Base-by-base conservation (phyloP, 2,329 filamentous ascomycete genomes). In the Camillea tinctor region DNA sequence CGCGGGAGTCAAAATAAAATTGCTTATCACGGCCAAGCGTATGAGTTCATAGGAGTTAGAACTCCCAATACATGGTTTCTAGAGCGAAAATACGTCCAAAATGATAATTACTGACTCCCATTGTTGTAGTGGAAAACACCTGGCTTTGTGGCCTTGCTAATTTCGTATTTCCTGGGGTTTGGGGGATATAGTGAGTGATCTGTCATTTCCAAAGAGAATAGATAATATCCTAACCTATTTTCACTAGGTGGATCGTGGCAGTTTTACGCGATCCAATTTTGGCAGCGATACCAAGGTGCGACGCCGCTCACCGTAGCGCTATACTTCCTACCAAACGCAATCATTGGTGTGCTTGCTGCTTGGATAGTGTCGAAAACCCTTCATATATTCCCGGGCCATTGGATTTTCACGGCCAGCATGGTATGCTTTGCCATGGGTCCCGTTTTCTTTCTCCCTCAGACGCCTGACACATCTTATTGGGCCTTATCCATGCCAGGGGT, bases 361-460 rank as follows among this genome's bases (percentile, higher is more conserved):
- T 79, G 71, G 66, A 68, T 81, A n/a, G 79, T 81, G 8, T 77
- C 75, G 50, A 75, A 75, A 26, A 78, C 77, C 1, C 68, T 81
- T n/a, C 78, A 81, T 55, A 62, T 77, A 4, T 72, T 80, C 1
- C 77, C 79, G 0, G 77, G 78, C 1, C 79, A 81, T 54, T 79
- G 76, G 64, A 80, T 81, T 55, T 78, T 79, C 59, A 70, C 75
- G 0, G 74, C 74, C 1, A 76, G 76, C 11, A 80, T 80, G 76
- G 40, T 72, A 69, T 5, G 54, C 30, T 69, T 69, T 22, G 66
- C 58, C 2, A 50, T 69, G 48, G 68, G 68, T 0, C 68, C 68
- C 3, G 62, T 54, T 15, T 69, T 69, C 58, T 69, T 69, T 56
- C 60, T 69, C 3, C 66, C 66, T 1, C 78, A 81, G 59, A 77